Base-by-base conservation (phyloP, 2,329 filamentous ascomycete genomes). In the Ceratocystiopsis minuta region DNA sequence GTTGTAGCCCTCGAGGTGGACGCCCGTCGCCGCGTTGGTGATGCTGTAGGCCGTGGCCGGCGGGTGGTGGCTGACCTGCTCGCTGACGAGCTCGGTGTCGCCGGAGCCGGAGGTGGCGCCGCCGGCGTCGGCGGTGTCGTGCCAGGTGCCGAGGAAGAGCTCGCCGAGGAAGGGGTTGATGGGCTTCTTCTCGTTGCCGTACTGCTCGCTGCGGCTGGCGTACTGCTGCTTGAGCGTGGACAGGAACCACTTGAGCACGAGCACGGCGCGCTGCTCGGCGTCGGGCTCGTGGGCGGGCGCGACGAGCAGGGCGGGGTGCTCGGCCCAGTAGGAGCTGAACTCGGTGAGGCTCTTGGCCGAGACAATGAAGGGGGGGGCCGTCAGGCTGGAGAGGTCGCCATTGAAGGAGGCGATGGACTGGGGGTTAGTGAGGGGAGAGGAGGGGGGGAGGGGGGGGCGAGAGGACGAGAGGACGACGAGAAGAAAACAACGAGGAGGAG, bases 161-260 rank as follows among this genome's bases (percentile, higher is more conserved):
- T 98, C 88, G 43, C 88, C 88, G 33, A 98, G 64, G 63, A 98
- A 96, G 0, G 90, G 90, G 56, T 98, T 96, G 45, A 98, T 64
- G 3, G 88, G 88, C 67, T 96, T 98, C 75, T 96, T 96, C 68
- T 95, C 88, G 55, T 85, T 90, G 39, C 85, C 86, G 49, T 70
- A 77, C 52, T 76, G 65, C 51, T 95, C 87, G 56, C 83, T 92
- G 45, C 72, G 69, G 54, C 67, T 75, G 44, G 73, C 72, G 53
- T 78, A 77, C 57, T 93, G 85, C 60, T 92, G 84, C 65, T 90
- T 93, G 41, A 96, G 68, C 4, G 87, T 94, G 54, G 78, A 87
- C 43, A 96, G 64, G 64, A 95, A 96, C 88, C 88, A 96, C 61
- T 88, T 92, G 52, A 95, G 66, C n/a, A 96, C 88, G 32, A 88